phyloP scores from a whole-genome alignment of 495 filamentous ascomycete species.

The Friedmanniomyces endolithicus region DNA sequence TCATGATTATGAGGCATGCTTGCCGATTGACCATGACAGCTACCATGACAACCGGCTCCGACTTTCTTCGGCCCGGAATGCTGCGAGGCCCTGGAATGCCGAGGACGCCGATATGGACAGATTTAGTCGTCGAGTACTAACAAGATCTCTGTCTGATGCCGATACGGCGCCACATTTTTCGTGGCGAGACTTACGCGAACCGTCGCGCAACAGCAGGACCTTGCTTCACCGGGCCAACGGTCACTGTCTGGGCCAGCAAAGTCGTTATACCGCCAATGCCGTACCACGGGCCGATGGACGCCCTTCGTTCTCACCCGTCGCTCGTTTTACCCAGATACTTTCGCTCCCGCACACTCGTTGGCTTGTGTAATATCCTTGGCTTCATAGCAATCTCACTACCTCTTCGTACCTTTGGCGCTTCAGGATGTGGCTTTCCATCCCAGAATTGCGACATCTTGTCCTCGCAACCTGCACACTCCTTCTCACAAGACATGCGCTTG shows the following conservation, averaged over 20 bases:
- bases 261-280: background rate
- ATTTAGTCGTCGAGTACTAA: no score
- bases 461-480: background rate
- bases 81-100: no score
- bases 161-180: background rate
- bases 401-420: background rate
- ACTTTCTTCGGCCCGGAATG: no score
- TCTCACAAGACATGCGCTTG: background rate
- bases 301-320: constrained; percentile 48
- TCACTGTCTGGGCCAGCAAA: background rate
- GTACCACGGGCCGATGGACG: constrained; percentile 30
- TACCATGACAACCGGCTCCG: no score
- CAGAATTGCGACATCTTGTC: background rate
- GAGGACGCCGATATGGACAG: no score
- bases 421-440: background rate
- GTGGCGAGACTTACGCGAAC: background rate
- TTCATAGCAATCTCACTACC: no score
- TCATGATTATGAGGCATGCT: no score
- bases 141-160: no score
- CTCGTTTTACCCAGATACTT: constrained; percentile 36
- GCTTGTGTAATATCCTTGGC: constrained; percentile 8
- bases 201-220: background rate
- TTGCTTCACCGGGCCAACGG: background rate
- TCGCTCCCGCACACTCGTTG: constrained; percentile 35
- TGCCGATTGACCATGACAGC: no score